Conservation (phyloP, 2,329 filamentous ascomycete species). For the Pseudocercospora fijiensis region DNA sequence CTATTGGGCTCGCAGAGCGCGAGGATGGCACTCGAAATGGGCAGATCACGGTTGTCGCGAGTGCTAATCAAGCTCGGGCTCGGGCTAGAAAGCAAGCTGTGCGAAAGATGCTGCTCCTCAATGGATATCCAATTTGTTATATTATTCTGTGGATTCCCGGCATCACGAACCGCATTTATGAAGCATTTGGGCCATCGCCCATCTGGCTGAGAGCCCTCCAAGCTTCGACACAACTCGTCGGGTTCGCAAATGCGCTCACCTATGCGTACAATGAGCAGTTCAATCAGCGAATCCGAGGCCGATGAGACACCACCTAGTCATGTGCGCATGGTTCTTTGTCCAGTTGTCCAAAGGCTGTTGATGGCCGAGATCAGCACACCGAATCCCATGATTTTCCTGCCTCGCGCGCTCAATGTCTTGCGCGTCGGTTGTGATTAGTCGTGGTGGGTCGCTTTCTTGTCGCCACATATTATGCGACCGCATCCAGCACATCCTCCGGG, state of each 20-base stretch:
- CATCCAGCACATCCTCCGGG: background rate
- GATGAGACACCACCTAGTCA: background rate
- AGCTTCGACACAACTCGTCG: constrained; percentile 25
- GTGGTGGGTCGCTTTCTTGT: background rate
- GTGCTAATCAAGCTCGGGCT: background rate
- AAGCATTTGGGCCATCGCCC: constrained; percentile 20
- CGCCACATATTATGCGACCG: background rate
- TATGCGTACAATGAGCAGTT: constrained; percentile 27
- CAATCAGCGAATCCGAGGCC: constrained; percentile 11
- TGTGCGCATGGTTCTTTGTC: background rate
- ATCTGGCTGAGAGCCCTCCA: constrained; percentile 25
- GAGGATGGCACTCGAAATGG: background rate
- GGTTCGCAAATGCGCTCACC: constrained; percentile 23
- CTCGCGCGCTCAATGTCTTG: background rate
- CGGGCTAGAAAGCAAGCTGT: constrained; percentile 18
- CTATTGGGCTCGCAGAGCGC: background rate
- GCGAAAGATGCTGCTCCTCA: constrained; percentile 36
- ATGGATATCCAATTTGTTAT: constrained; percentile 39
- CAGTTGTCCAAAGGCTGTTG: no score
- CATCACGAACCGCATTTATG: constrained; percentile 29
- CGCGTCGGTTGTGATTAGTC: background rate
- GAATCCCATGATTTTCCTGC: no score
- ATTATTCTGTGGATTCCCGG: constrained; percentile 39
- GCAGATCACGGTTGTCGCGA: background rate
- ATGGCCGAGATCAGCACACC: no score